Percentiles rank a stretch among this genome's conserved stretches.
These are phyloP conservation scores for Ulmus americana DNA, from an alignment of 331 rosid species.

Conservation along the genomic window DNA sequence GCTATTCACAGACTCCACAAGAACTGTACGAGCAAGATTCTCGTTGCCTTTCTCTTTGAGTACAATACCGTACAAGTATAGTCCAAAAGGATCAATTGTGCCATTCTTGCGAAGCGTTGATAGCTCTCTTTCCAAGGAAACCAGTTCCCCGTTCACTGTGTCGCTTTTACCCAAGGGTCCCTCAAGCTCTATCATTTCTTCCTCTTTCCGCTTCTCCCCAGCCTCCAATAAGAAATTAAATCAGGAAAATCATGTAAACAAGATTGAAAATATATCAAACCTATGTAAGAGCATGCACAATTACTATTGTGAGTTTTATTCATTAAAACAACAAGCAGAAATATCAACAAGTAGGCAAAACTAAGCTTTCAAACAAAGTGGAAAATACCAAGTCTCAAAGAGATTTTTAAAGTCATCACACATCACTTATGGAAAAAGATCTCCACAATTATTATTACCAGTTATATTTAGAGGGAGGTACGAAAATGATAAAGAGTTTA, in stretches of 20 bases:
- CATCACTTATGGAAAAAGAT: no score
- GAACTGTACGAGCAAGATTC: constrained; percentile 63
- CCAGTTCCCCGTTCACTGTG: constrained; percentile 56
- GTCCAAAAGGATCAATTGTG: constrained; percentile 64
- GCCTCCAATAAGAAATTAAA: constrained; percentile 46
- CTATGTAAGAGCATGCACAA: no score
- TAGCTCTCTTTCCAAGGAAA: constrained; percentile 72
- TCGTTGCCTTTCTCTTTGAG: constrained; percentile 82
- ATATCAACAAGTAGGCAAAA: no score
- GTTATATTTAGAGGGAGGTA: no score
- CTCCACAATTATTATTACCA: no score
- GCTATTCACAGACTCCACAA: constrained; percentile 77
- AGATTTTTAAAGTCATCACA: no score
- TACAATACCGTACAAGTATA: constrained; percentile 76
- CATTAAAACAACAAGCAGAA: no score
- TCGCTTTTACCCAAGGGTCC: constrained; percentile 85
- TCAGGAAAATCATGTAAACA: neutral
- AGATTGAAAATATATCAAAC: no score
- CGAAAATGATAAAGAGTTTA: neutral
- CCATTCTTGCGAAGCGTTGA: constrained; percentile 69
- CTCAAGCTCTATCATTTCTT: constrained; percentile 90
- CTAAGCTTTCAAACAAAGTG: no score
- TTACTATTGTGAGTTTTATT: no score
- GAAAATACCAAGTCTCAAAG: no score
- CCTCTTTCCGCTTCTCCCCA: constrained; percentile 92